Base-by-base conservation (phyloP, 2,329 filamentous ascomycete genomes). In the Curvularia spicifera region DNA sequence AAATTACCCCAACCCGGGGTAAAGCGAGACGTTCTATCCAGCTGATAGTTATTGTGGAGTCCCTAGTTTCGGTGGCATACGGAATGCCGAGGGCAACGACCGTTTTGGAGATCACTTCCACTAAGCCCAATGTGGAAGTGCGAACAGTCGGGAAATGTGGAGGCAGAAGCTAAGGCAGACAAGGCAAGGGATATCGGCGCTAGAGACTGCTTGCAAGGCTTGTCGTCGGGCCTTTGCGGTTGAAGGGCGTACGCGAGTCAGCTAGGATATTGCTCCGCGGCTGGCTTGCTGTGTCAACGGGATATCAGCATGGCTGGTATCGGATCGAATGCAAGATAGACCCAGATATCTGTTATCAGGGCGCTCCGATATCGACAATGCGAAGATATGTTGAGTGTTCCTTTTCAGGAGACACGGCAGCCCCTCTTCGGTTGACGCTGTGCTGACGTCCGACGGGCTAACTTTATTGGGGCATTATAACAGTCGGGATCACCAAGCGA, bases 1-100 rank as follows among this genome's bases (percentile, higher is more conserved):
- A 57, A 47, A 53, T 60, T 63, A 67, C 65, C 62, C 64, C 64
- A 67, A 60, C 52, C 57, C 59, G 65, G 65, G 65, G 64, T 68
- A 68, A 66, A 59, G 8, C 33, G 10, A 57, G 31, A 54, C 26
- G 50, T 53, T 54, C 54, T 42, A 24, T 55, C 49, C 55, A 57
- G 28, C 46, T 56, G 62, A 65, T 65, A 64, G 62, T 31, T 20
- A 52, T 43, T 59, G 60, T 61, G 62, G 60, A 59, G 53, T 57
- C 51, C 37, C 48, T 46, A 26, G 39, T 45, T 35, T 59, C 35
- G 44, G 50, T 63, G 56, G 28, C 22, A 40, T 20, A 50, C 39
- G 44, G 24, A 44, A 37, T 49, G 60, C 46, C 53, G 43, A 35
- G 28, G 20, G 51, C 22, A 45, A 60, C 42, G 56, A 40, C 39